Base-by-base conservation (phyloP, 192 early-diverging fungal species). In the Entomortierella parvispora region DNA sequence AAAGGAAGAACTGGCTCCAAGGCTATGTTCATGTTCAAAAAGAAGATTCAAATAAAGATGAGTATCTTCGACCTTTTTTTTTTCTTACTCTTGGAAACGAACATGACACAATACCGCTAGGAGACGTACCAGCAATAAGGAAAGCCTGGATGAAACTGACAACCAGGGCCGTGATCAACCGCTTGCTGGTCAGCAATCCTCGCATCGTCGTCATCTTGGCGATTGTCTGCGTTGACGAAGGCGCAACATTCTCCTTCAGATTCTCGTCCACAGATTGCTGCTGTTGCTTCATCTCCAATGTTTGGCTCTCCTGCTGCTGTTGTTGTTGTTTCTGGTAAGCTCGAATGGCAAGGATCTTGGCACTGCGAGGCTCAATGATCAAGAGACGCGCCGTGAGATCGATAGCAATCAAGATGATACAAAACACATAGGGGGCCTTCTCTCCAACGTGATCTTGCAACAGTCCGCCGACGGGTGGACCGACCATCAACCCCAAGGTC, bases 341-440 rank as follows among this genome's bases (percentile, higher is more conserved):
- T 20, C 58, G 56, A 3, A 77, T 63, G 52, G 76, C 71, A 80
- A 76, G 77, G 66, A 80, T 62, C 37, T 56, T 58, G 23, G 57
- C 79, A 43, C 62, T 71, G n/a, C 72, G 42, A 15, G 62, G 60
- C 57, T 85, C 83, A 40, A 85, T 65, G 46, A 85, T 70, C 40
- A 81, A 26, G 3, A 82, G 31, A 45, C 83, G 78, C 31, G 80
- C 71, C 10, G 52, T 26, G 29, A 85, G 69, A 55, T 85, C 83
- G 20, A 82, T 61, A 10, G 48, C 75, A 34, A 75, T 69, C 6
- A 85, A 29, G 6, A 85, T 62, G 8, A 79, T 37, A 34, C 81
- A 85, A 2, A 80, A 72, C 10, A 85, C 67, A 65, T 81, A 85
- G 11, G 83, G 81, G 7, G 83, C 77, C 37, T 75, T 75, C 2